These are phyloP conservation scores for Leucogyrophana mollusca DNA, from an alignment of 768 basidiomycete species.

Conservation along the genomic window DNA sequence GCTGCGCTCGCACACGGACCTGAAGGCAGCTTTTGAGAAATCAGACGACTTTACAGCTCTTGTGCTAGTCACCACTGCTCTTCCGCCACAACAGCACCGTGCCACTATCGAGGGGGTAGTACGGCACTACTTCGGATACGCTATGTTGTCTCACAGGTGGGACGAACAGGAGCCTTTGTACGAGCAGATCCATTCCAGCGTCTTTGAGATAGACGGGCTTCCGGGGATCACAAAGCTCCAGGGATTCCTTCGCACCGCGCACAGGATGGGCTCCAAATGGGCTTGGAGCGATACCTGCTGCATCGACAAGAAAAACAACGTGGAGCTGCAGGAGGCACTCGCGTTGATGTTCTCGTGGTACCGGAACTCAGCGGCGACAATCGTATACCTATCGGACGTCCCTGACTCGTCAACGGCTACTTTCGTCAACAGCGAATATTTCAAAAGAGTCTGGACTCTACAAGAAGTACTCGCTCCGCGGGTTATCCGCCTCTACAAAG, in stretches of 20 bases:
- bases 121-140: neutral
- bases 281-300: slow-evolving; percentile 32
- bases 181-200: slow-evolving; percentile 7
- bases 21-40: too few relatives aligned
- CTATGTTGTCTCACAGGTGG: slow-evolving; percentile 7
- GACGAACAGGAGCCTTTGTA: slow-evolving; percentile 8
- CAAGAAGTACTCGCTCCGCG: slow-evolving; percentile 26
- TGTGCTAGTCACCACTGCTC: too few relatives aligned
- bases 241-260: slow-evolving; percentile 19
- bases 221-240: slow-evolving; percentile 16
- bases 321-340: slow-evolving; percentile 29
- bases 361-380: slow-evolving; percentile 25
- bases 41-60: too few relatives aligned
- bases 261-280: slow-evolving; percentile 15
- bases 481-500: slow-evolving; percentile 22
- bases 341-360: slow-evolving; percentile 34
- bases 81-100: too few relatives aligned
- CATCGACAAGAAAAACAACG: slow-evolving; percentile 27
- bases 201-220: slow-evolving; percentile 8
- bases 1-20: too few relatives aligned
- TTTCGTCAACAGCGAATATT: slow-evolving; percentile 21
- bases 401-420: slow-evolving; percentile 5
- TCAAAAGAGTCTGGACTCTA: slow-evolving; percentile 20
- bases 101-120: neutral
- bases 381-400: slow-evolving; percentile 26